Percentiles rank a stretch among this genome's conserved stretches.
Conservation (phyloP, 345 rosid species). For the Eucalyptus virginea region DNA sequence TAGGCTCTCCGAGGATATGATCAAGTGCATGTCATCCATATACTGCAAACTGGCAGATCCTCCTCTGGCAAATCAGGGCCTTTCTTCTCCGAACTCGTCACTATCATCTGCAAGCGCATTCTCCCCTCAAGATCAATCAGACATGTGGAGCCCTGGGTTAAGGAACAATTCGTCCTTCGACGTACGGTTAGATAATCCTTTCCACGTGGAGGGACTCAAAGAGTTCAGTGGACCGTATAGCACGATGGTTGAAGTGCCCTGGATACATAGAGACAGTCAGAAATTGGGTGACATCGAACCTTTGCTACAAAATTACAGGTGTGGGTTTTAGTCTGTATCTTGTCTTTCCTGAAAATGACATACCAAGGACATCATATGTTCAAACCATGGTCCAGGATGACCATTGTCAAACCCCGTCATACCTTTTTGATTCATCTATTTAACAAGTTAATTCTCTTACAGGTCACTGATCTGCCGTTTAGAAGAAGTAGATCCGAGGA, state of each 20-base stretch:
- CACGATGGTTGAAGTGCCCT: conserved; percentile 78
- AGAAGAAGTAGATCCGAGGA: conserved; percentile 68
- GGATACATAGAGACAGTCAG: conserved; percentile 69
- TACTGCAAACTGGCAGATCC: conserved; percentile 92
- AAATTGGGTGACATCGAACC: conserved; percentile 70
- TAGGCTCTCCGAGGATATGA: conserved; percentile 94
- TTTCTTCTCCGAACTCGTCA: conserved; percentile 79
- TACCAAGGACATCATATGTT: not conserved
- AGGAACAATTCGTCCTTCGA: conserved; percentile 75
- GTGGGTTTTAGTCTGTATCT: not conserved
- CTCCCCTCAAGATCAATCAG: conserved; percentile 68
- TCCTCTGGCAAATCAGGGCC: conserved; percentile 42
- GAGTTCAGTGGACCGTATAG: conserved; percentile 94
- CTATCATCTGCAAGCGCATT: conserved; percentile 52
- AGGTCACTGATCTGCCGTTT: conserved; percentile 74
- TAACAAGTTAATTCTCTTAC: not conserved
- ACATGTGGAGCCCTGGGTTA: conserved; percentile 74
- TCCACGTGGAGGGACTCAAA: conserved; percentile 75
- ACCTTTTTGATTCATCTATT: not conserved
- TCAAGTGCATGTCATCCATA: conserved; percentile 84
- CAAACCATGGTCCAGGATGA: not conserved
- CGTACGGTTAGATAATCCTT: conserved; percentile 66
- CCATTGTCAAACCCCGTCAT: not conserved
- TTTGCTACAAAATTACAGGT: conserved; percentile 84
- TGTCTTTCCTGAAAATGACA: not conserved